Percentiles rank a stretch among this genome's conserved stretches.
Conservation (phyloP, 768 basidiomycete species). For the Phylloporus sp. region DNA sequence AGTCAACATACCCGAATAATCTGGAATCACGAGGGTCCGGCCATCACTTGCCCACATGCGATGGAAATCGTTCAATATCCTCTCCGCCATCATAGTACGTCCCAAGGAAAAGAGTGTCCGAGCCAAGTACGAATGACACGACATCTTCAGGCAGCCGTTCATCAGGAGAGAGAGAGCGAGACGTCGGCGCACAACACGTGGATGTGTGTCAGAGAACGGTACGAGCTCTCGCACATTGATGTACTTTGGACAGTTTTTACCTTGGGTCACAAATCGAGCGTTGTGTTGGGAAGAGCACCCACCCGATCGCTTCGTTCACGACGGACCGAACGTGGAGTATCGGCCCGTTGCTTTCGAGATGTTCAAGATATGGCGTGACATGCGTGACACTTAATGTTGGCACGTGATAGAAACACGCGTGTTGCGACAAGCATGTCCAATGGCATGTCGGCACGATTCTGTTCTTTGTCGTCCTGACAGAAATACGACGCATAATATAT, state of each 20-base stretch:
- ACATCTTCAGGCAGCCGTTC: conserved; percentile 49
- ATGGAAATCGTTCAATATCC: conserved; percentile 40
- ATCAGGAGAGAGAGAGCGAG: conserved; percentile 28
- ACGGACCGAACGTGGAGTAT: conserved; percentile 33
- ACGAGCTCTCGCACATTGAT: conserved; percentile 54
- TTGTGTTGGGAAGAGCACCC: conserved; percentile 15
- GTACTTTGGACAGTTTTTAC: conserved; percentile 70
- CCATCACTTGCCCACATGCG: conserved; percentile 60
- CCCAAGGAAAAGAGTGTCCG: conserved; percentile 59
- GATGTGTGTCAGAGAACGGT: conserved; percentile 38
- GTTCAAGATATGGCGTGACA: no score
- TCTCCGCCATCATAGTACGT: conserved; percentile 43
- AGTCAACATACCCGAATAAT: conserved; percentile 46
- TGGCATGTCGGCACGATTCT: neutral
- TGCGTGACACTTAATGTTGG: no score
- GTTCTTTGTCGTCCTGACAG: neutral
- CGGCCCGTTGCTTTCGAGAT: conserved; percentile 28
- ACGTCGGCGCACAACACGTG: conserved; percentile 35
- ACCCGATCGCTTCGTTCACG: conserved; percentile 62
- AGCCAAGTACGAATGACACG: conserved; percentile 43
- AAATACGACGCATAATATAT: neutral
- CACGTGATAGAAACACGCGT: neutral
- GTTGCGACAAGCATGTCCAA: neutral
- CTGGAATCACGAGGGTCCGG: conserved; percentile 55
- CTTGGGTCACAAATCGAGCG: neutral